phyloP scores from a whole-genome alignment of 2,329 filamentous ascomycete species.

The Penicillium crustosum region DNA sequence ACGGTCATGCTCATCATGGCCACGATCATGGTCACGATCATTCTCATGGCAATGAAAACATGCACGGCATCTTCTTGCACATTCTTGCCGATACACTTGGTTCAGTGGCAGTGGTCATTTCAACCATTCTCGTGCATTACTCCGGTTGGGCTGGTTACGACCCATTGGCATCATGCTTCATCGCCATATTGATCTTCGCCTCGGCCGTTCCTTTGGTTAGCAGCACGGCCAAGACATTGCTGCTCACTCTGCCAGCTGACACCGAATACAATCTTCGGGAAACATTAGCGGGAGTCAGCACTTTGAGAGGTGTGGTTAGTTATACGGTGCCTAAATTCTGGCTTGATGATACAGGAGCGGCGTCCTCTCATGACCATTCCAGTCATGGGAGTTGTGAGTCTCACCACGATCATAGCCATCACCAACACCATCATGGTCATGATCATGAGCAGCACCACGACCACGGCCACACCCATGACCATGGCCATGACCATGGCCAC shows the following conservation, averaged over 20 bases:
- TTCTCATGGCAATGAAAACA: slow-evolving; percentile 85
- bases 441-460: slow-evolving; percentile 27
- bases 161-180: slow-evolving; percentile 88
- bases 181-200: slow-evolving; percentile 89
- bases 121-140: slow-evolving; percentile 81
- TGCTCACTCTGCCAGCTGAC: slow-evolving; percentile 81
- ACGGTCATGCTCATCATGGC: slow-evolving; percentile 59
- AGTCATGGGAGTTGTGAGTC: slow-evolving; percentile 33
- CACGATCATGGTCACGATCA: slow-evolving; percentile 50
- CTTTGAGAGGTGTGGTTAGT: slow-evolving; percentile 77
- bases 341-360: slow-evolving; percentile 67
- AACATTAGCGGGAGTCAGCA: slow-evolving; percentile 77
- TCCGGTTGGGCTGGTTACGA: slow-evolving; percentile 94
- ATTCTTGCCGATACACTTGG: slow-evolving; percentile 93
- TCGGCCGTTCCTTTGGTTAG: slow-evolving; percentile 85
- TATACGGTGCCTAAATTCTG: slow-evolving; percentile 91
- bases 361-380: slow-evolving; percentile 36
- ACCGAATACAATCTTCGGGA: slow-evolving; percentile 87
- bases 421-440: slow-evolving; percentile 34
- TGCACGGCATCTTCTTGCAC: slow-evolving; percentile 96
- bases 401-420: slow-evolving; percentile 32
- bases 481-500: slow-evolving; percentile 28
- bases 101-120: slow-evolving; percentile 90
- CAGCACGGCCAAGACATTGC: slow-evolving; percentile 76
- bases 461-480: slow-evolving; percentile 32